Conservation (phyloP, 805 yeast genomes). For the Kodamaea restingae region DNA sequence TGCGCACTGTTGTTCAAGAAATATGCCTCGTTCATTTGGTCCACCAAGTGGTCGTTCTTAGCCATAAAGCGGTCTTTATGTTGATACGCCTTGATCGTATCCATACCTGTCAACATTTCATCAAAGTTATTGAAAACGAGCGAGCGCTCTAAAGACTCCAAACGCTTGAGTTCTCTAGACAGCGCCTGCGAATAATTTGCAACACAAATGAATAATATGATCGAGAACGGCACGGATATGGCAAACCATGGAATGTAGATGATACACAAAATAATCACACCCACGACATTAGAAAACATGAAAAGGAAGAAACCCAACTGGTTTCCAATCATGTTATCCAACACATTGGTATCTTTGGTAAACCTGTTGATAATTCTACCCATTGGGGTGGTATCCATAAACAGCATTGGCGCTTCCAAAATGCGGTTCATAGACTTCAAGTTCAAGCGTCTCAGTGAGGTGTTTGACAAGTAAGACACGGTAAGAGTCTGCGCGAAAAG, state of each 20-base stretch:
- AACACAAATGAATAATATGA: constrained; percentile 38
- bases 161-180: constrained; percentile 69
- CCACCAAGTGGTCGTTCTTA: constrained; percentile 44
- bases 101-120: constrained; percentile 64
- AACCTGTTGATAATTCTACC: constrained; percentile 83
- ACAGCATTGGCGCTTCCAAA: constrained; percentile 79
- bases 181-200: constrained; percentile 64
- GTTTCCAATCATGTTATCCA: constrained; percentile 76
- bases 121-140: constrained; percentile 67
- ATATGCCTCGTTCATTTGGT: constrained; percentile 66
- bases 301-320: constrained; percentile 58
- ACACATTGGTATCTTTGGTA: constrained; percentile 80
- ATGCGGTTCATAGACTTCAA: constrained; percentile 55
- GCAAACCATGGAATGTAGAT: constrained; percentile 76
- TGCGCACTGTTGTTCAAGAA: constrained; percentile 61
- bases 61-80: constrained; percentile 44
- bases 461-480: constrained; percentile 47
- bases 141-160: constrained; percentile 70
- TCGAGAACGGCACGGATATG: constrained; percentile 55
- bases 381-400: constrained; percentile 83
- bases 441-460: constrained; percentile 57
- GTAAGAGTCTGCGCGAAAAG: constrained; percentile 40
- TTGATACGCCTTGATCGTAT: constrained; percentile 59
- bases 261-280: constrained; percentile 60
- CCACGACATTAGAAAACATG: constrained; percentile 51